These are phyloP conservation scores for Cytauxzoon felis DNA, from an alignment of 169 alveolate genomes.

Conservation along the genomic window DNA sequence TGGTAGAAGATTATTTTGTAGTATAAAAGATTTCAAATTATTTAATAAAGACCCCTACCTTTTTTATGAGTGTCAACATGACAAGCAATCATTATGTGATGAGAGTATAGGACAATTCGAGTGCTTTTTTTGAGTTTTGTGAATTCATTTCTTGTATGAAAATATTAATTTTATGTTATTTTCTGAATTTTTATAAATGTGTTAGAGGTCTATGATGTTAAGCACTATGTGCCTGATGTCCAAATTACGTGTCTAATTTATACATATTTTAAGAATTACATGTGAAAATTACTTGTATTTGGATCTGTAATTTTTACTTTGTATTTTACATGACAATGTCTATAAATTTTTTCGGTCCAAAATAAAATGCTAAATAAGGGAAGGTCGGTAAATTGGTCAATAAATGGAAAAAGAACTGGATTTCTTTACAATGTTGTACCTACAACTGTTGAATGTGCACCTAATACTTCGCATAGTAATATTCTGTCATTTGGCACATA, in stretches of 20 bases:
- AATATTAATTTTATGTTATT: no score
- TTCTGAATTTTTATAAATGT: no score
- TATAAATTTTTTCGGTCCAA: no score
- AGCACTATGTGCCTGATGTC: no score
- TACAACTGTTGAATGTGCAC: slow-evolving; percentile 66
- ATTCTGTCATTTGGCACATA: no score
- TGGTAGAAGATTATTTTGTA: slow-evolving; percentile 9
- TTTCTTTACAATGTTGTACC: slow-evolving; percentile 82
- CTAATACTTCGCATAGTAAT: slow-evolving; percentile 1
- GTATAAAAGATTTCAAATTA: background rate
- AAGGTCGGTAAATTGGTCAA: slow-evolving; percentile 56
- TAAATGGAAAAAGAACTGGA: slow-evolving; percentile 70
- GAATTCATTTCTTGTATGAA: no score
- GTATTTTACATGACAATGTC: no score
- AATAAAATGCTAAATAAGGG: slow-evolving; percentile 19
- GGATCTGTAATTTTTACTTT: no score
- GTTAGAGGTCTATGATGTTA: no score
- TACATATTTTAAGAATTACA: no score
- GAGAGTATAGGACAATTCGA: slow-evolving; percentile 4
- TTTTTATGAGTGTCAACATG: background rate
- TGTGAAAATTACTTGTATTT: no score
- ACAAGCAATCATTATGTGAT: background rate
- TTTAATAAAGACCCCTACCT: background rate
- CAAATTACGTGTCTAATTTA: no score
- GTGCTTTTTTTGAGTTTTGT: slow-evolving; percentile 2